These are phyloP conservation scores for Trametes cubensis DNA, from an alignment of 768 basidiomycete species.

Conservation along the genomic window DNA sequence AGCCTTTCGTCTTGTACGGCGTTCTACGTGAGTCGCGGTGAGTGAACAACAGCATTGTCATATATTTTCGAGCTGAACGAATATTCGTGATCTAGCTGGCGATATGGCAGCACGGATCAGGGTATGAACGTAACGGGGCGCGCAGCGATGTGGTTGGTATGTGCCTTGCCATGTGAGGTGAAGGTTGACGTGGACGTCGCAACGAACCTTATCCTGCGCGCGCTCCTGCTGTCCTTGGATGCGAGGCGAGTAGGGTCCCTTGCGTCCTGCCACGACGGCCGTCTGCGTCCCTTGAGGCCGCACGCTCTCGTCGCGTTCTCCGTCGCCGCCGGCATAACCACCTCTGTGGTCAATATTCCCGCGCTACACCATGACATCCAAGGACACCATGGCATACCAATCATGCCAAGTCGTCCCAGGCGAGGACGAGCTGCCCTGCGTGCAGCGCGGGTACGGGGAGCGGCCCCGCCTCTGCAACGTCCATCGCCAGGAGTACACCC, in stretches of 20 bases:
- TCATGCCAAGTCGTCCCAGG: constrained; percentile 11
- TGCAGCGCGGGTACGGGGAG: not conserved
- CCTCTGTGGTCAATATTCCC: not conserved
- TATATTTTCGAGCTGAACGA: too few species aligned
- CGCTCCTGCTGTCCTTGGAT: not conserved
- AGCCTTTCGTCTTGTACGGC: too few species aligned
- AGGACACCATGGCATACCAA: not conserved
- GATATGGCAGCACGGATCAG: too few species aligned
- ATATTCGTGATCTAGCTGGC: too few species aligned
- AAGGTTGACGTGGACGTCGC: not conserved
- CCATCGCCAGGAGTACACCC: constrained; percentile 10
- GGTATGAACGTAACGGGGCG: too few species aligned
- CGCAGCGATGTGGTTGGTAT: too few species aligned
- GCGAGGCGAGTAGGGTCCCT: too few species aligned
- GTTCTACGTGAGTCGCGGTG: too few species aligned
- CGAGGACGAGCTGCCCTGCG: not conserved
- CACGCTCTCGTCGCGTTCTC: not conserved
- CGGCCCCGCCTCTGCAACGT: constrained; percentile 6
- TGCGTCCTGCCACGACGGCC: not conserved
- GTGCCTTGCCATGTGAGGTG: not conserved
- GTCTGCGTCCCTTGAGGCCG: not conserved
- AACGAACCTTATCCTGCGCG: constrained; percentile 2
- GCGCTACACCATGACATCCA: too few species aligned
- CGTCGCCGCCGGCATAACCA: not conserved
- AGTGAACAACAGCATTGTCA: too few species aligned